phyloP scores from a whole-genome alignment of 768 basidiomycete genomes.

The Mycena epipterygia region DNA sequence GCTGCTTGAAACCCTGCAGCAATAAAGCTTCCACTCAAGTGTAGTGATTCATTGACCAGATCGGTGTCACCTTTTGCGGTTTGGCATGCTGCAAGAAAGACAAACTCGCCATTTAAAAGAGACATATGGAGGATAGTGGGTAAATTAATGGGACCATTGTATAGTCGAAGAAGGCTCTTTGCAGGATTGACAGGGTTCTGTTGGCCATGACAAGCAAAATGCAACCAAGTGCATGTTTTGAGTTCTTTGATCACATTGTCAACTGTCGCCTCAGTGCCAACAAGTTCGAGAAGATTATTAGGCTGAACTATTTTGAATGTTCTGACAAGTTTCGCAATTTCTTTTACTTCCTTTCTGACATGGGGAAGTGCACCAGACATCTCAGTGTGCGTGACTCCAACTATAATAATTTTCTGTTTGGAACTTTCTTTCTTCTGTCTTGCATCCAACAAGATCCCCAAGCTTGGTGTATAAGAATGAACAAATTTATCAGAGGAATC shows the following conservation, averaged over 20 bases:
- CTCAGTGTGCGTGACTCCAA: neutral
- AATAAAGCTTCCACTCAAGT: slow-evolving; percentile 58
- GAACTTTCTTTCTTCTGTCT: neutral
- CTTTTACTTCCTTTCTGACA: neutral
- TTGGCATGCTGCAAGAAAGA: slow-evolving; percentile 62
- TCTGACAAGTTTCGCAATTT: too few species aligned
- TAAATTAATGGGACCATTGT: slow-evolving; percentile 39
- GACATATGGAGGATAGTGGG: slow-evolving; percentile 38
- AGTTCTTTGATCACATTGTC: neutral
- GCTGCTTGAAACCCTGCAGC: slow-evolving; percentile 48
- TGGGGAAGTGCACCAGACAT: neutral
- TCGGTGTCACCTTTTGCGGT: slow-evolving; percentile 51
- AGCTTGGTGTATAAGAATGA: slow-evolving; percentile 1
- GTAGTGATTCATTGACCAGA: slow-evolving; percentile 46
- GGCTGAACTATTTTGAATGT: too few species aligned
- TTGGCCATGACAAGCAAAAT: slow-evolving; percentile 55
- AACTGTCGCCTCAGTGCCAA: neutral
- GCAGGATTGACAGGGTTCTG: slow-evolving; percentile 45
- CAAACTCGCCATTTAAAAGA: slow-evolving; percentile 48
- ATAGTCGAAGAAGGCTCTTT: slow-evolving; percentile 39
- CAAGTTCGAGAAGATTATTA: neutral
- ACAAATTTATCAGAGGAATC: neutral
- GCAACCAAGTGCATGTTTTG: slow-evolving; percentile 41
- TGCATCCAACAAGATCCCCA: neutral
- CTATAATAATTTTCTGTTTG: neutral